Evolutionary conservation across 176 grass and related monocot species (phyloP).

Genomic region (Carex pumila): DNA sequence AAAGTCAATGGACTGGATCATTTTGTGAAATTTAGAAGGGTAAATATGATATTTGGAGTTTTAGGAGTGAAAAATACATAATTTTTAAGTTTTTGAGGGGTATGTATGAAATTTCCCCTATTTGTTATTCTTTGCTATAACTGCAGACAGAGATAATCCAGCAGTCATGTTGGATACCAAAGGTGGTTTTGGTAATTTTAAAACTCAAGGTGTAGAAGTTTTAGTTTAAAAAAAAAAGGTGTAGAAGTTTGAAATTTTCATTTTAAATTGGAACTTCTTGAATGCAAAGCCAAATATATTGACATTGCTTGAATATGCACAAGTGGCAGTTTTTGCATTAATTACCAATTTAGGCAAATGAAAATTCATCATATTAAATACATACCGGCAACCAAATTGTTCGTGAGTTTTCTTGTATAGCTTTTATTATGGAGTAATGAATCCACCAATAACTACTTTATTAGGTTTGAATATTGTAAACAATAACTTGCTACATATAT

Average conservation of each 20-base stretch:
- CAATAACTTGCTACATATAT: no score
- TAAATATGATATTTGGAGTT: no score
- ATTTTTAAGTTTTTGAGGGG: no score
- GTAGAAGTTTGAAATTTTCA: background rate
- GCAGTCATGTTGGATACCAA: no score
- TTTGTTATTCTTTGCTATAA: no score
- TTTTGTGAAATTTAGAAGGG: no score
- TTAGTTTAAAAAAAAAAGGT: no score
- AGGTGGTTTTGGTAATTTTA: background rate
- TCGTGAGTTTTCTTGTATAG: slow-evolving; percentile 76
- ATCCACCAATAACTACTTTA: slow-evolving; percentile 54
- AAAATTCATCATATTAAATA: background rate
- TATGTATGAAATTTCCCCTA: no score
- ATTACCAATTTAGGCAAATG: background rate
- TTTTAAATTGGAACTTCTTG: slow-evolving; percentile 27
- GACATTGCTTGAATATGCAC: background rate
- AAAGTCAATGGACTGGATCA: no score
- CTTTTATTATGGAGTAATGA: slow-evolving; percentile 69
- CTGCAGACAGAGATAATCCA: no score
- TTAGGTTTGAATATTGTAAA: no score
- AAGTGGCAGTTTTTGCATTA: background rate
- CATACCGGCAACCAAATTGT: slow-evolving; percentile 71
- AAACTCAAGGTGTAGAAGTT: background rate
- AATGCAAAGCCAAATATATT: slow-evolving; percentile 24
- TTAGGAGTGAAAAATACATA: no score